These are phyloP conservation scores for Debaryomyces subglobosus DNA, from an alignment of 1,139 yeast genomes.

Conservation along the genomic window DNA sequence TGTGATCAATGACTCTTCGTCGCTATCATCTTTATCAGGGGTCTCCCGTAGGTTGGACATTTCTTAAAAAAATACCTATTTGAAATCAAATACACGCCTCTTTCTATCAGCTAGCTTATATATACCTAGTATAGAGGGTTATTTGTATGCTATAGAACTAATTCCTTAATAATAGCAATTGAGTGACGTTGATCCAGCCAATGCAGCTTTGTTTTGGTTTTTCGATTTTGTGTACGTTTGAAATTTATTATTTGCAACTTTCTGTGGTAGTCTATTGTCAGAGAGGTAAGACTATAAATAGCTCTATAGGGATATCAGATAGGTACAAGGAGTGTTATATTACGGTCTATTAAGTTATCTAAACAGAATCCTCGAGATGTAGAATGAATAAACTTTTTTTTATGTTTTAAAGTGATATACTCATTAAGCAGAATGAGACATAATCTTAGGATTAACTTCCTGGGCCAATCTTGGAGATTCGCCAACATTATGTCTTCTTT, in stretches of 20 bases:
- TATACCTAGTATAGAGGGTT: background rate
- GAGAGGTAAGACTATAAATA: background rate
- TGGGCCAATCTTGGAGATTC: conserved; percentile 42
- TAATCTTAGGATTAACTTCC: conserved; percentile 23
- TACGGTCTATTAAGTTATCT: conserved; percentile 2
- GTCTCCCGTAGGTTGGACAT: conserved; percentile 21
- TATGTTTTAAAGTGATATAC: background rate
- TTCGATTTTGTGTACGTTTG: conserved; percentile 7
- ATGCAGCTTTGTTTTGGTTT: conserved; percentile 10
- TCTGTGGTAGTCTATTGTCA: background rate
- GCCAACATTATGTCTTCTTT: conserved; percentile 61
- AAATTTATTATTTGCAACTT: conserved; percentile 4
- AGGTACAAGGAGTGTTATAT: background rate
- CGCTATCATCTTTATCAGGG: conserved; percentile 33
- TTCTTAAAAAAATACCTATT: background rate
- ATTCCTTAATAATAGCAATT: conserved; percentile 4
- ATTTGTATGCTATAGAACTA: background rate
- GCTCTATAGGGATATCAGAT: background rate
- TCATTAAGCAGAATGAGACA: conserved; percentile 3
- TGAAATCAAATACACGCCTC: background rate
- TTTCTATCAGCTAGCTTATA: background rate
- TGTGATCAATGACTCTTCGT: conserved; percentile 48
- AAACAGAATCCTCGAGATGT: background rate
- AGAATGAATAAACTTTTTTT: background rate
- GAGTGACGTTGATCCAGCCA: conserved; percentile 6